A percentile compares a stretch with the other conserved stretches of the same genome.
phyloP scores from a whole-genome alignment of 2,329 filamentous ascomycete species.

The Calonectria pauciramosa region DNA sequence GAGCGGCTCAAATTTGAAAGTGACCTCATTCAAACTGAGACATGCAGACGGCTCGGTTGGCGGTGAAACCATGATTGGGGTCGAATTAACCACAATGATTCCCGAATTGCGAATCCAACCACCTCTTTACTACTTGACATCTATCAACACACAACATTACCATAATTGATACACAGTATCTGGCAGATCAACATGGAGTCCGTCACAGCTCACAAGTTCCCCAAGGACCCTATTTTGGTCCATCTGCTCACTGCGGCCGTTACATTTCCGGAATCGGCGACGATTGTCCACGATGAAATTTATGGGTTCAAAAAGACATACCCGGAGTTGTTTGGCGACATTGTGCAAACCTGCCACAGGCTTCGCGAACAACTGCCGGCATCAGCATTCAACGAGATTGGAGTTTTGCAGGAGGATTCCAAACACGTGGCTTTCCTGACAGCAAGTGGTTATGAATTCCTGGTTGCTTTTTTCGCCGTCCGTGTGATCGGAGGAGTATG shows the following conservation, averaged over 20 bases:
- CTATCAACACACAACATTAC: too few relatives aligned
- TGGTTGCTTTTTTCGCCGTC: constrained; percentile 40
- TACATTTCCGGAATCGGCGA: neutral
- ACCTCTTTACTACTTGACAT: too few relatives aligned
- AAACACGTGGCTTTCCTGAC: constrained; percentile 33
- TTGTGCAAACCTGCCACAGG: constrained; percentile 31
- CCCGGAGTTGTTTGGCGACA: constrained; percentile 35
- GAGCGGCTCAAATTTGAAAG: too few relatives aligned
- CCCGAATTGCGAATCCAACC: too few relatives aligned
- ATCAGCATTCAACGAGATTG: constrained; percentile 12
- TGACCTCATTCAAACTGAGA: too few relatives aligned
- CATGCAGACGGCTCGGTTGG: too few relatives aligned
- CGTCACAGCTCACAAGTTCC: neutral
- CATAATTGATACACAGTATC: neutral
- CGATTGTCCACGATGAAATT: neutral
- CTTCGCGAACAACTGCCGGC: constrained; percentile 20
- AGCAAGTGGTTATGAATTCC: constrained; percentile 40
- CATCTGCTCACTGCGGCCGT: neutral
- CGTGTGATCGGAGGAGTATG: constrained; percentile 23
- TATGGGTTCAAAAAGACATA: constrained; percentile 38
- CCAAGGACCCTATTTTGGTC: neutral
- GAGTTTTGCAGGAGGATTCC: constrained; percentile 13
- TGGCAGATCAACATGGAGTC: neutral
- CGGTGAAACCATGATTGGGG: too few relatives aligned
- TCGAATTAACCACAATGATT: too few relatives aligned